These are phyloP conservation scores for Bimuria novae-zelandiae DNA, from an alignment of 2,329 filamentous ascomycete species.

Conservation along the genomic window DNA sequence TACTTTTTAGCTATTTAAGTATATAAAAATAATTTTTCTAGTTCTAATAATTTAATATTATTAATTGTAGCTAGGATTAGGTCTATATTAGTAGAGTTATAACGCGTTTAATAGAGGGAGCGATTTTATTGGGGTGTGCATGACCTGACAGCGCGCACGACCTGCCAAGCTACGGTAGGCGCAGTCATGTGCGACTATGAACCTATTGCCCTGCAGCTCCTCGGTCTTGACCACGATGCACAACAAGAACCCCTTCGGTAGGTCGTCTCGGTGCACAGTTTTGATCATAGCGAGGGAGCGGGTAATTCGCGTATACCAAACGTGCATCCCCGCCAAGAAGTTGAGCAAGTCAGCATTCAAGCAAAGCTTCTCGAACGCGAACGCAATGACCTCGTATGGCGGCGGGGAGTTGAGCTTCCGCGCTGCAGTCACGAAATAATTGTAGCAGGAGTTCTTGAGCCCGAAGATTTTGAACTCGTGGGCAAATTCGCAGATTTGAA, in stretches of 20 bases:
- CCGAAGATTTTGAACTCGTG: background rate
- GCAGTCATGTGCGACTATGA: background rate
- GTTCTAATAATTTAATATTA: too few species aligned
- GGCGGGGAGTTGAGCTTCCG: background rate
- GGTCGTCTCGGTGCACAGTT: background rate
- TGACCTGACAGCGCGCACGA: too few species aligned
- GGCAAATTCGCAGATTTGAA: background rate
- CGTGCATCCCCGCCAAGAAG: background rate
- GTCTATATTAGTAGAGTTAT: too few species aligned
- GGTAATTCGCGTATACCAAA: background rate
- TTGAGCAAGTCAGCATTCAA: background rate
- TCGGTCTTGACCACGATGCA: too few species aligned
- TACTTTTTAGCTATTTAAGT: too few species aligned
- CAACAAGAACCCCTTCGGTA: too few species aligned
- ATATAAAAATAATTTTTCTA: too few species aligned
- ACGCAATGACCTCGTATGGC: background rate
- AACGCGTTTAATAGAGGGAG: too few species aligned
- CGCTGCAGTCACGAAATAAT: background rate
- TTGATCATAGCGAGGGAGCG: background rate
- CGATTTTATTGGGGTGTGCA: too few species aligned
- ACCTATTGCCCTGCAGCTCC: too few species aligned
- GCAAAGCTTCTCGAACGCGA: background rate
- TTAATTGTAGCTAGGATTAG: too few species aligned
- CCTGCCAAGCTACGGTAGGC: too few species aligned
- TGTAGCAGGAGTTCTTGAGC: background rate